Evolutionary conservation across 371 early-diverging fungal genomes (phyloP).

Genomic region (Lichtheimia hyalospora): DNA sequence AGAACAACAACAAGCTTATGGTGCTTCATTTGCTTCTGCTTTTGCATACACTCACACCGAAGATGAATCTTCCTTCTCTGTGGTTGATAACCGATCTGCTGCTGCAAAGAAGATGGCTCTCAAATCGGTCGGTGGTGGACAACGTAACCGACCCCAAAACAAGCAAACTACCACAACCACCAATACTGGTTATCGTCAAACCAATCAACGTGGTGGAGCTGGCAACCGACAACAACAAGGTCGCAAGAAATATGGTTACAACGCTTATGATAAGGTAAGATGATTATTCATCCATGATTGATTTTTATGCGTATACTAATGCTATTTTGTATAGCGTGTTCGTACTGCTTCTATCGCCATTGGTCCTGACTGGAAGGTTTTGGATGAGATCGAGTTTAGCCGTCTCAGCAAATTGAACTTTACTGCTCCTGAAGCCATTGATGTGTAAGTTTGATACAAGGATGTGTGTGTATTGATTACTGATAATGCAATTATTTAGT

Average conservation of each 20-base stretch:
- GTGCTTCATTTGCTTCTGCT: conserved; percentile 81
- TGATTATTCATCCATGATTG: neutral
- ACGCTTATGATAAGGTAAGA: conserved; percentile 47
- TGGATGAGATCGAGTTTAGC: conserved; percentile 94
- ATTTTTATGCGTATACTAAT: neutral
- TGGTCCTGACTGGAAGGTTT: conserved; percentile 87
- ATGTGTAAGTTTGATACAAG: conserved; percentile 58
- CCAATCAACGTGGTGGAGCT: conserved; percentile 49
- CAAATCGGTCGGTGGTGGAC: conserved; percentile 50
- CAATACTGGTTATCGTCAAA: conserved; percentile 32
- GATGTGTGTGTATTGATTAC: neutral
- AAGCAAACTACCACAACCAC: conserved; percentile 21
- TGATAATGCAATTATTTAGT: conserved; percentile 7
- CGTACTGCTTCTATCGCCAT: conserved; percentile 89
- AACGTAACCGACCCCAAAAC: conserved; percentile 36
- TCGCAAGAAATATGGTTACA: conserved; percentile 50
- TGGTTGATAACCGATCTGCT: conserved; percentile 87
- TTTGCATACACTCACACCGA: conserved; percentile 91
- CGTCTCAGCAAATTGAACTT: conserved; percentile 84
- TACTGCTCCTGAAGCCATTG: conserved; percentile 73
- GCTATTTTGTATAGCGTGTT: conserved; percentile 54
- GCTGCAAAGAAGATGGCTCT: conserved; percentile 70
- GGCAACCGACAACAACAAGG: conserved; percentile 45
- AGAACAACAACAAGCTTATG: conserved; percentile 83
- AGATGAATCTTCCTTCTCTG: conserved; percentile 95